A percentile compares a stretch with the other conserved stretches of the same genome.
Evolutionary conservation across 257 asterid genomes (phyloP).

Genomic region (Salvia rosmarinus): DNA sequence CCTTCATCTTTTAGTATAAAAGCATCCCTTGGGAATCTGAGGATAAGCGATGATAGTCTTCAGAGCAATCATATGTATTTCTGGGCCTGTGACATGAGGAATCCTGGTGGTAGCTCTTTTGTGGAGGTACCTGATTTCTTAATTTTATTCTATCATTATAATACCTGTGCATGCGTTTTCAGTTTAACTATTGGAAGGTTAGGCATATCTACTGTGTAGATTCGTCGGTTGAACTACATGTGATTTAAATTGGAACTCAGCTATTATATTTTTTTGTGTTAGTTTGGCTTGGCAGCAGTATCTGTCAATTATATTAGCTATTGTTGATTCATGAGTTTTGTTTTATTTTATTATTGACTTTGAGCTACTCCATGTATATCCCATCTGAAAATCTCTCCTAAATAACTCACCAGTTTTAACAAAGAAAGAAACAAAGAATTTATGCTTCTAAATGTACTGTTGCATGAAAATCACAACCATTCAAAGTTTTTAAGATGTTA

Average conservation of each 20-base stretch:
- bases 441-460: constrained; percentile 12
- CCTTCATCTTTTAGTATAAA: constrained; percentile 91
- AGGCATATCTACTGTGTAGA: not conserved
- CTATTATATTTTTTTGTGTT: not conserved
- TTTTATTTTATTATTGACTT: not conserved
- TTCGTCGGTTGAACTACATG: not conserved
- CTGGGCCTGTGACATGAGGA: constrained; percentile 99
- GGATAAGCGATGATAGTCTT: constrained; percentile 95
- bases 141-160: constrained; percentile 20
- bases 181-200: not conserved
- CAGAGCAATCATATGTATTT: constrained; percentile 72
- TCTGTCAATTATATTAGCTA: constrained; percentile 3
- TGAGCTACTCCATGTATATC: not conserved
- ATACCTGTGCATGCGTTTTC: constrained; percentile 21
- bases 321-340: not conserved
- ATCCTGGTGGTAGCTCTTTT: constrained; percentile 95
- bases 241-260: not conserved
- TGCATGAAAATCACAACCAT: constrained; percentile 6
- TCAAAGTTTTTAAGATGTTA: constrained; percentile 1
- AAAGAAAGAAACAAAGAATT: not conserved
- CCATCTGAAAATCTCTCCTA: constrained; percentile 4
- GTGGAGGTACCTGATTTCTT: constrained; percentile 69
- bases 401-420: constrained; percentile 16
- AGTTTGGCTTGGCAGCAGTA: not conserved
- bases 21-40: constrained; percentile 97